These are phyloP conservation scores for Besnoitia besnoiti DNA, from an alignment of 169 alveolate genomes.

Conservation along the genomic window DNA sequence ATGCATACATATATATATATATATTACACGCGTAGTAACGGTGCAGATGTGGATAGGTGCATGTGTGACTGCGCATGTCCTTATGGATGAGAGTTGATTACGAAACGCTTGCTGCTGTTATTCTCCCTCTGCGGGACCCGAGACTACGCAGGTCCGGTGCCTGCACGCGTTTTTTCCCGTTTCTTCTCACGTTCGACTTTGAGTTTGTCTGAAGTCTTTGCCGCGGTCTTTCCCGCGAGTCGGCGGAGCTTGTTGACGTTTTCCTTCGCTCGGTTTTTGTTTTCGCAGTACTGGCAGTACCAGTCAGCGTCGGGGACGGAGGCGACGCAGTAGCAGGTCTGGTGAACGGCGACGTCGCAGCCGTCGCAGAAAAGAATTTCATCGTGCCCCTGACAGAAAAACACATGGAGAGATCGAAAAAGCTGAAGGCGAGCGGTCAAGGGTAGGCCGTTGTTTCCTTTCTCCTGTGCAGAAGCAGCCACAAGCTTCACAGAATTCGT, in stretches of 20 bases:
- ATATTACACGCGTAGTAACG: too few species aligned
- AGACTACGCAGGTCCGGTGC: not conserved
- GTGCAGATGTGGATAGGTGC: too few species aligned
- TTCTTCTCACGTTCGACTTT: not conserved
- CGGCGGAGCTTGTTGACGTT: not conserved
- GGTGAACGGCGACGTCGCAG: constrained; percentile 80
- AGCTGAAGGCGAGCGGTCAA: too few species aligned
- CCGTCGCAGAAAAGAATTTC: constrained; percentile 75
- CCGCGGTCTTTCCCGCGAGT: not conserved
- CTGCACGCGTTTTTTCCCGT: not conserved
- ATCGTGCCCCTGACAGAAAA: constrained; percentile 73
- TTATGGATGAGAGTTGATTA: not conserved
- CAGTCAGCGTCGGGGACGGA: constrained; percentile 80
- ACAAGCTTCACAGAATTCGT: too few species aligned
- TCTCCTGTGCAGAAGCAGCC: too few species aligned
- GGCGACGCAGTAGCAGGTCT: constrained; percentile 77
- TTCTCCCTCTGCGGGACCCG: not conserved
- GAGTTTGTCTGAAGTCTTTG: not conserved
- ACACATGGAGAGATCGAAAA: too few species aligned
- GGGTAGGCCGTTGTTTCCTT: too few species aligned
- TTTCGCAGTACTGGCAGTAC: constrained; percentile 77
- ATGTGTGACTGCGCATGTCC: not conserved
- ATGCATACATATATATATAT: not conserved
- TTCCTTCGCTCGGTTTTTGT: not conserved
- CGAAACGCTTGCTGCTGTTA: not conserved